A percentile compares a stretch with the other conserved stretches of the same genome.
These are phyloP conservation scores for Favolaschia claudopus DNA, from an alignment of 768 basidiomycete genomes.

Conservation along the genomic window DNA sequence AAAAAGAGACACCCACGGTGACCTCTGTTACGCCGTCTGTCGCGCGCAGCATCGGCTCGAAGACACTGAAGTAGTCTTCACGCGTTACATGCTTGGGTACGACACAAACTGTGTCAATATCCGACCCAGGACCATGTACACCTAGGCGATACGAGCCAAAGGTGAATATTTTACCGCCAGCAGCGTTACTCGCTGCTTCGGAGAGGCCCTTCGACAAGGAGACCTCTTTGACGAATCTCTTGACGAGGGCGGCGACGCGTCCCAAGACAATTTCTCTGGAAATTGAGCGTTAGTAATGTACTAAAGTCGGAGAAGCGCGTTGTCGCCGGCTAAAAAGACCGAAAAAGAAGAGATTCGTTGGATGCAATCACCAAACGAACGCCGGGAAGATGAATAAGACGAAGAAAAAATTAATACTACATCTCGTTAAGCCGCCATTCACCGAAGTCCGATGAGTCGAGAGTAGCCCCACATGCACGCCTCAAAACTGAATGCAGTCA, in stretches of 20 bases:
- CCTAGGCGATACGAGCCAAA: conserved; percentile 98
- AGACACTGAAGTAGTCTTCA: conserved; percentile 93
- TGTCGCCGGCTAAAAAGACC: too few species aligned
- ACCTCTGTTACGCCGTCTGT: conserved; percentile 87
- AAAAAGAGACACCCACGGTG: conserved; percentile 75
- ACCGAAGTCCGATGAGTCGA: neutral
- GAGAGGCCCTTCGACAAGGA: conserved; percentile 84
- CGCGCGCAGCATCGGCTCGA: conserved; percentile 87
- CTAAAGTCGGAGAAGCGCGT: neutral
- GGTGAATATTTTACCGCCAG: conserved; percentile 98
- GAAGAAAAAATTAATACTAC: neutral
- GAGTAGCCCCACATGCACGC: neutral
- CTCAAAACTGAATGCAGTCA: too few species aligned
- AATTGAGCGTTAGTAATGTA: neutral
- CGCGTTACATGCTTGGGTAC: conserved; percentile 95
- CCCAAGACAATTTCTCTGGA: conserved; percentile 92
- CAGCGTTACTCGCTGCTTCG: conserved; percentile 83
- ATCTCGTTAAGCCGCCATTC: conserved; percentile 4
- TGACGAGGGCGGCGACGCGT: conserved; percentile 86
- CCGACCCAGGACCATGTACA: conserved; percentile 93
- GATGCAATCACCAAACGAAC: neutral
- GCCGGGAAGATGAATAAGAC: neutral
- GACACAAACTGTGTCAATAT: conserved; percentile 97
- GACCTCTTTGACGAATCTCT: conserved; percentile 89
- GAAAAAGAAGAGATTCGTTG: too few species aligned